phyloP scores from a whole-genome alignment of 768 basidiomycete genomes.

The Lepiota subincarnata region DNA sequence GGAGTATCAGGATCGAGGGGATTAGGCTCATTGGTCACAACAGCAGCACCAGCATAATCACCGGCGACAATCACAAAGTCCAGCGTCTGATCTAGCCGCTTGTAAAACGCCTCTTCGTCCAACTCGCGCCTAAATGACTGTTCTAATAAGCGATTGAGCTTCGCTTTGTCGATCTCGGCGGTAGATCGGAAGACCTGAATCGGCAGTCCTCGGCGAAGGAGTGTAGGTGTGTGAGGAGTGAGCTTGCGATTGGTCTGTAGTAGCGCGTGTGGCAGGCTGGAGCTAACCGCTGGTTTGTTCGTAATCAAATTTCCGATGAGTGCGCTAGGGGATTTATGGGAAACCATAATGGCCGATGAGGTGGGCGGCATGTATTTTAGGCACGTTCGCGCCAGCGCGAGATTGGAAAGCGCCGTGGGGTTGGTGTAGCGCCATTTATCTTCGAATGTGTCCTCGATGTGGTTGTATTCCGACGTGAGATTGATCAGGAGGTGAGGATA shows the following conservation, averaged over 20 bases:
- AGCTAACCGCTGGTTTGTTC: conserved; percentile 94
- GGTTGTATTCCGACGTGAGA: conserved; percentile 77
- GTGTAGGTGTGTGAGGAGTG: conserved; percentile 87
- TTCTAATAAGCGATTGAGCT: conserved; percentile 81
- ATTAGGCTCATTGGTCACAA: conserved; percentile 70
- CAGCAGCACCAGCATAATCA: conserved; percentile 91
- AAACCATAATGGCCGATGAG: conserved; percentile 95
- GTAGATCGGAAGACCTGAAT: conserved; percentile 74
- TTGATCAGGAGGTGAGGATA: conserved; percentile 96
- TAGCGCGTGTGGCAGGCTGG: conserved; percentile 90
- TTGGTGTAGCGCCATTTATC: conserved; percentile 70
- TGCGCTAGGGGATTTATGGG: conserved; percentile 92
- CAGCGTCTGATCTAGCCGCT: conserved; percentile 66
- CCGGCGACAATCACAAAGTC: conserved; percentile 94
- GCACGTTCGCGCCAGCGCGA: conserved; percentile 81
- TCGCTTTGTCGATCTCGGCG: conserved; percentile 66
- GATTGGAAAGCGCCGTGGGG: conserved; percentile 83
- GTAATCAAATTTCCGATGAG: conserved; percentile 97
- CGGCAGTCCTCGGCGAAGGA: conserved; percentile 84
- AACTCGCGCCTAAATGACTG: conserved; percentile 78
- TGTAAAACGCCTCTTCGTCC: conserved; percentile 71
- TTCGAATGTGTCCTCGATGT: conserved; percentile 84
- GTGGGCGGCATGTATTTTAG: conserved; percentile 88
- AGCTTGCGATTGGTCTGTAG: conserved; percentile 83
- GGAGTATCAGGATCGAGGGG: conserved; percentile 34